Evolutionary conservation across 352 stramenopile species (phyloP).

Genomic region (Globisporangium acanthophoron): DNA sequence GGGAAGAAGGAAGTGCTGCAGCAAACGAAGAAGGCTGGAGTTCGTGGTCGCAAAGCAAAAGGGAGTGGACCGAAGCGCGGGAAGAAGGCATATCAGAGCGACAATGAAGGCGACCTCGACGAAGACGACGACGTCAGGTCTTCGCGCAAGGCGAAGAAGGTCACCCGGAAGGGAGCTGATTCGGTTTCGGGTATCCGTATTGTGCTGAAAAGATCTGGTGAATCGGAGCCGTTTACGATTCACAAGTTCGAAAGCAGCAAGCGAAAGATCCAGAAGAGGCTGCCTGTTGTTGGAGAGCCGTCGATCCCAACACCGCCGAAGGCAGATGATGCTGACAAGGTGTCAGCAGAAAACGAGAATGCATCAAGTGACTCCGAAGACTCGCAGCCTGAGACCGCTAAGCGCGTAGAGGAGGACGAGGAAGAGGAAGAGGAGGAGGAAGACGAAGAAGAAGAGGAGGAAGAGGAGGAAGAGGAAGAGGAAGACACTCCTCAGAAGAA

Average conservation of each 20-base stretch:
- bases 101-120: constrained; percentile 42
- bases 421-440: constrained; percentile 42
- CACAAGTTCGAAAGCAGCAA: constrained; percentile 35
- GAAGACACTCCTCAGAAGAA: constrained; percentile 27
- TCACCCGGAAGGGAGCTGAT: not conserved
- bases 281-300: constrained; percentile 16
- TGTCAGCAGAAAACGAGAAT: constrained; percentile 30
- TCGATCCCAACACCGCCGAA: constrained; percentile 13
- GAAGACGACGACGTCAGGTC: constrained; percentile 30
- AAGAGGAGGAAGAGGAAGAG: constrained; percentile 21
- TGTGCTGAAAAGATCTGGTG: constrained; percentile 19
- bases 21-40: constrained; percentile 29
- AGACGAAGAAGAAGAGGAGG: constrained; percentile 28
- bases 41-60: constrained; percentile 32
- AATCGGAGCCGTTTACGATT: constrained; percentile 23
- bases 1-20: constrained; percentile 43
- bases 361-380: constrained; percentile 24
- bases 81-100: constrained; percentile 35
- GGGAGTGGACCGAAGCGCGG: constrained; percentile 25
- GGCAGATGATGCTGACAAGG: not conserved
- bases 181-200: constrained; percentile 37
- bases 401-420: constrained; percentile 28
- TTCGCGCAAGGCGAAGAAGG: constrained; percentile 5
- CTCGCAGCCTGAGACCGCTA: constrained; percentile 21
- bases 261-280: constrained; percentile 37